Evolutionary conservation across 2,329 filamentous ascomycete species (phyloP).

Genomic region (Passalora sequoiae): DNA sequence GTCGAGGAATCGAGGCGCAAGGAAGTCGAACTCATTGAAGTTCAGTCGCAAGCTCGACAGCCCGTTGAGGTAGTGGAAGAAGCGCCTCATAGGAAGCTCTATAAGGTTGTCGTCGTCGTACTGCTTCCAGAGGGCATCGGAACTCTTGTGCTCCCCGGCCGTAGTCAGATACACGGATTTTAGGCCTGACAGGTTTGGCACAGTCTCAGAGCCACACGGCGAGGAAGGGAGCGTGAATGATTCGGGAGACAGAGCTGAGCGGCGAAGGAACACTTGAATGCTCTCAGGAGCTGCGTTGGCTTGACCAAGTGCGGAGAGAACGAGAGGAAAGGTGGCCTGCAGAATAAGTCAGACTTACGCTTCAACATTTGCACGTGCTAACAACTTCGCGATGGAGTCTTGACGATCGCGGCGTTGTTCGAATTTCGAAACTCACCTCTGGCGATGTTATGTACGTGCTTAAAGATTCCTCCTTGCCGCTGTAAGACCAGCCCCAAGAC

Average conservation of each 20-base stretch:
- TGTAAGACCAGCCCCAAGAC: slow-evolving; percentile 47
- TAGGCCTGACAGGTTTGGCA: slow-evolving; percentile 13
- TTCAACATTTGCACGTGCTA: too few species aligned
- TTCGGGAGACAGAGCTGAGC: slow-evolving; percentile 1
- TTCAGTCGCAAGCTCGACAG: slow-evolving; percentile 26
- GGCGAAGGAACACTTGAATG: slow-evolving; percentile 27
- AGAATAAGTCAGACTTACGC: not conserved
- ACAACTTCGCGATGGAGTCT: too few species aligned
- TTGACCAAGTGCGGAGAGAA: slow-evolving; percentile 21
- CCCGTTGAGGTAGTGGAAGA: slow-evolving; percentile 17
- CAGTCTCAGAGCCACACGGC: not conserved
- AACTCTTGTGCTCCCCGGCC: not conserved
- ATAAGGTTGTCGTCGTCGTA: slow-evolving; percentile 7
- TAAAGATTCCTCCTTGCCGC: too few species aligned
- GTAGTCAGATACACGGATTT: slow-evolving; percentile 23
- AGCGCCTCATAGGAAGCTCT: slow-evolving; percentile 11
- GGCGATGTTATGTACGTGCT: too few species aligned
- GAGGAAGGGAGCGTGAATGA: slow-evolving; percentile 1
- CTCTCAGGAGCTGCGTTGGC: slow-evolving; percentile 16
- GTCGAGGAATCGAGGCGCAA: slow-evolving; percentile 7
- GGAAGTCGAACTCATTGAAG: slow-evolving; percentile 13
- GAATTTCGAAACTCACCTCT: too few species aligned
- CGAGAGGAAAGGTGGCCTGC: slow-evolving; percentile 15
- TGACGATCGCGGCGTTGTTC: too few species aligned
- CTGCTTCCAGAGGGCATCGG: not conserved